Conservation (phyloP, 2,329 filamentous ascomycete genomes). For the Arthroderma uncinatum region DNA sequence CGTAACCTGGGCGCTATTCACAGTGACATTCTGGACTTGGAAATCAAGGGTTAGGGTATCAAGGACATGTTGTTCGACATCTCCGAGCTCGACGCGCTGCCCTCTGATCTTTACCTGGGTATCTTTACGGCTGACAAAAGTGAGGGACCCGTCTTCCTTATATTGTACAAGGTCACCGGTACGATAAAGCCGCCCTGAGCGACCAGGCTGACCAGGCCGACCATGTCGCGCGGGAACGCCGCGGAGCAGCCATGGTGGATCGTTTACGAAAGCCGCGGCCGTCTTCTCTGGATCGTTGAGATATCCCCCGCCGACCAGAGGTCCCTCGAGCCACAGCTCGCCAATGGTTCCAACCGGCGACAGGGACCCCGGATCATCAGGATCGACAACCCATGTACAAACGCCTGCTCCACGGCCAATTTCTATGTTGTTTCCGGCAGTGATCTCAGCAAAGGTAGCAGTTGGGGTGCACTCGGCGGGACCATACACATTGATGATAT, state of each 20-base stretch:
- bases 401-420: conserved; percentile 12
- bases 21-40: not conserved
- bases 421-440: conserved; percentile 17
- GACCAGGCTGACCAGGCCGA: not conserved
- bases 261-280: conserved; percentile 14
- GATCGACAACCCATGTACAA: conserved; percentile 19
- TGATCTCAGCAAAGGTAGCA: conserved; percentile 26
- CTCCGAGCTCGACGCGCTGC: conserved; percentile 70
- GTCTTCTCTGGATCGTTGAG: conserved; percentile 19
- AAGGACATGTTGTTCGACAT: conserved; percentile 50
- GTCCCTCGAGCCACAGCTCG: conserved; percentile 32
- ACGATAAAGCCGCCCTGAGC: conserved; percentile 13
- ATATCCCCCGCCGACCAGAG: conserved; percentile 29
- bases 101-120: conserved; percentile 73
- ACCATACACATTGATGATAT: conserved; percentile 37
- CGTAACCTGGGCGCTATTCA: not conserved
- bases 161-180: conserved; percentile 20
- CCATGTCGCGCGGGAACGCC: not conserved
- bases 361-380: conserved; percentile 14
- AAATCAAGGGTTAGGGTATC: not conserved
- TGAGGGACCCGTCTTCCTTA: conserved; percentile 12
- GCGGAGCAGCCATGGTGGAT: conserved; percentile 14
- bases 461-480: conserved; percentile 35
- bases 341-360: conserved; percentile 29
- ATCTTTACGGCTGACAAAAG: no score